Base-by-base conservation (phyloP, 2,329 filamentous ascomycete genomes). In the Lasiodiplodia gonubiensis region DNA sequence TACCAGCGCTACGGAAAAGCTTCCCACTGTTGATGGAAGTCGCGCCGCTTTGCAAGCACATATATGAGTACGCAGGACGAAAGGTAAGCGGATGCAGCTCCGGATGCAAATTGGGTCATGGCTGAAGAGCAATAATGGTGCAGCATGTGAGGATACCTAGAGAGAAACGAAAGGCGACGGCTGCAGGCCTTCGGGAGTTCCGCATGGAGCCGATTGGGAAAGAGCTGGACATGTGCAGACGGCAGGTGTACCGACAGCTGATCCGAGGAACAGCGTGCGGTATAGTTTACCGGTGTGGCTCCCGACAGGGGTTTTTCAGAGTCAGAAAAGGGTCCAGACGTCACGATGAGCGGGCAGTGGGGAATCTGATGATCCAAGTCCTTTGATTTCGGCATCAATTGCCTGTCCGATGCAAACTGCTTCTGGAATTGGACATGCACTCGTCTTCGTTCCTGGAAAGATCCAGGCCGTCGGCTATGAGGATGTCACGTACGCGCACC, bases 281-380 rank as follows among this genome's bases (percentile, higher is more conserved):
- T 46, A 46, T 46, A 46, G 16, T 46, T 49, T 42, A 48, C 57
- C 57, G 57, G 57, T 48, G 39, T 42, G n/a, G 21, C 35, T 39
- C 39, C 23, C 4, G 12, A 42, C 37, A n/a, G 27, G 18, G 12
- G 27, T 16, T 10, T 14, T 23, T 46, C 42, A 33, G 57, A 61
- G 39, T 61, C 57, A 48, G 57, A 46, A 48, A 18, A n/a, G 39
- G 57, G 46, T 61, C 57, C 39, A 61, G 57, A 61, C 57, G 57
- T 61, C 57, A 61, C 57, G 14, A 12, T 61, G 57, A 35, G 25
- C 18, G 30, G 57, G 30, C 35, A 33, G 57, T 61, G 57, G 57
- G 23, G 57, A 33, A 27, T 30, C 23, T 48, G 57, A 42, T 61
- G 57, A 61, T 61, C 57, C 2, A 3, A 42, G 39, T 35, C 39